These are phyloP conservation scores for Blastobotrys illinoisensis DNA, from an alignment of 1,139 yeast species.

Conservation along the genomic window DNA sequence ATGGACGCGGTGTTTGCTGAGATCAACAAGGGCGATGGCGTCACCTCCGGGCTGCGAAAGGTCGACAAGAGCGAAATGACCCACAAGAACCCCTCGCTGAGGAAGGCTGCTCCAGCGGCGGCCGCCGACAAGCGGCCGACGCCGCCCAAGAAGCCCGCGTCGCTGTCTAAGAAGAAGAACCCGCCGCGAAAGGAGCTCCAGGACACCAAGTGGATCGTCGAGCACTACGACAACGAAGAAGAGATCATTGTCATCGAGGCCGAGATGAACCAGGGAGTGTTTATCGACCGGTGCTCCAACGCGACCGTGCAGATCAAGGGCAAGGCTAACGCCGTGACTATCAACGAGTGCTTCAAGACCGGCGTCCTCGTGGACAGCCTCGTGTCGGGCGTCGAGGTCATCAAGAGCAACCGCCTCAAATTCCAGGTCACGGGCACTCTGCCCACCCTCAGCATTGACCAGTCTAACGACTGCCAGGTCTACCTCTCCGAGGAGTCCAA, in stretches of 20 bases:
- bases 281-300: conserved; percentile 73
- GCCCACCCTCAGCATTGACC: conserved; percentile 82
- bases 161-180: conserved; percentile 46
- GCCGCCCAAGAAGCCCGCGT: conserved; percentile 74
- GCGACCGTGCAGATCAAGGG: conserved; percentile 81
- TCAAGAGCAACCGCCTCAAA: conserved; percentile 77
- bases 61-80: conserved; percentile 94
- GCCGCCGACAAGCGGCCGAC: conserved; percentile 41
- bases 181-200: conserved; percentile 73
- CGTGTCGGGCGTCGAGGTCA: conserved; percentile 83
- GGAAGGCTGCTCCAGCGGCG: conserved; percentile 35
- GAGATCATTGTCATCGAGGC: conserved; percentile 61
- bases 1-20: conserved; percentile 91
- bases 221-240: conserved; percentile 60
- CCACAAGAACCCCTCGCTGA: conserved; percentile 82
- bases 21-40: conserved; percentile 74
- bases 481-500: conserved; percentile 70
- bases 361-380: conserved; percentile 80
- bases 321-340: conserved; percentile 81
- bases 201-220: conserved; percentile 87
- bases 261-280: conserved; percentile 81
- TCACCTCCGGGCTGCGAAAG: conserved; percentile 82
- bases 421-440: conserved; percentile 75
- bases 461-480: conserved; percentile 78
- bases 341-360: conserved; percentile 64